Conservation (phyloP, 73 alveolate species). For the Paramecium tetraurelia region DNA sequence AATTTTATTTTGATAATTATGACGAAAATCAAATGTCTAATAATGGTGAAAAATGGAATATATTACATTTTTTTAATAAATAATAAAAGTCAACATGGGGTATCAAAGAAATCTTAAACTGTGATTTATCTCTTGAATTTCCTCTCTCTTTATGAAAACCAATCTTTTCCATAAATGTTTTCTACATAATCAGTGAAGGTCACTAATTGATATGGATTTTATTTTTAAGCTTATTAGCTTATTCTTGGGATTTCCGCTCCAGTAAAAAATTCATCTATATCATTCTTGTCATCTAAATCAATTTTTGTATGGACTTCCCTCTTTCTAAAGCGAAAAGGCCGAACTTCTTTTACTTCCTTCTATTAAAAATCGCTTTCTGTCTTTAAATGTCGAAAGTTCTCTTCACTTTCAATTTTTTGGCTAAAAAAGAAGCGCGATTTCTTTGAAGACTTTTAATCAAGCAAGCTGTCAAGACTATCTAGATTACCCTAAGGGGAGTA, state of each 20-base stretch:
- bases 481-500: neutral
- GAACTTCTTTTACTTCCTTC: neutral
- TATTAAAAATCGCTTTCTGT: neutral
- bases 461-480: neutral
- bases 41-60: conserved; percentile 18
- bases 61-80: neutral
- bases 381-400: neutral
- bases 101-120: neutral
- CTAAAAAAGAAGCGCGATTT: neutral
- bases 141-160: neutral
- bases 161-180: conserved; percentile 28
- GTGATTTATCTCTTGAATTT: neutral
- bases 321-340: neutral
- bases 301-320: neutral
- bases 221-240: neutral
- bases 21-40: conserved; percentile 18
- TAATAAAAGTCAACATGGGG: neutral
- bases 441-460: neutral
- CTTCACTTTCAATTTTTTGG: neutral
- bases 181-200: conserved; percentile 40
- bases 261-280: neutral
- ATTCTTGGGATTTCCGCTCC: conserved; percentile 2
- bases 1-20: neutral
- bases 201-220: neutral
- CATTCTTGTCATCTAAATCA: neutral